Conservation (phyloP, 176 grass and related monocot species). For the Oryza glaberrima region DNA sequence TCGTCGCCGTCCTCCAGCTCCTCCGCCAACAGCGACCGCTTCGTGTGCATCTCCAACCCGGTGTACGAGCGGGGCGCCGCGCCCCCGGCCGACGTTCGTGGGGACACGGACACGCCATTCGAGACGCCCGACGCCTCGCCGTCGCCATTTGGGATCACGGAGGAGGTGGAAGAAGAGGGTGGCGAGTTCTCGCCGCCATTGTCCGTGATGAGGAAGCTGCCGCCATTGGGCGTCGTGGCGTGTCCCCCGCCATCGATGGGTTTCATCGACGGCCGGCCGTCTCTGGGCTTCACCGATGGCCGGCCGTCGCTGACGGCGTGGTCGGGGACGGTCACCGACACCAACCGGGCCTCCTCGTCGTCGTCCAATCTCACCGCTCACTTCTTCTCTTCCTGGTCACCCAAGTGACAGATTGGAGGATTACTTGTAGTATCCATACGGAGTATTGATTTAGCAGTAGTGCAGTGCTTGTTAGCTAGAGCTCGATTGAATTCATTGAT, state of each 20-base stretch:
- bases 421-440: neutral
- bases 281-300: conserved; percentile 23
- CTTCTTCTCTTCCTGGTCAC: conserved; percentile 51
- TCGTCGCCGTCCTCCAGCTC: conserved; percentile 19
- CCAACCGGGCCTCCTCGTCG: conserved; percentile 43
- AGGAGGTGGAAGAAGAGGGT: neutral
- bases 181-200: conserved; percentile 42
- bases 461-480: neutral
- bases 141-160: conserved; percentile 39
- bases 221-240: conserved; percentile 38
- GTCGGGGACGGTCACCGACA: conserved; percentile 32
- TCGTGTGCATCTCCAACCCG: conserved; percentile 63
- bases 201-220: conserved; percentile 46
- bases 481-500: conserved; percentile 41
- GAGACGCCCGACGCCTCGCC: conserved; percentile 40
- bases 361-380: conserved; percentile 47
- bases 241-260: conserved; percentile 16
- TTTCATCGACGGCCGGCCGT: conserved; percentile 1
- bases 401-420: neutral
- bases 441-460: neutral
- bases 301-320: conserved; percentile 27
- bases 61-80: conserved; percentile 46
- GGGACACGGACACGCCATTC: conserved; percentile 37
- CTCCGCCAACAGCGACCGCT: conserved; percentile 30
- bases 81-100: neutral